Evolutionary conservation across 192 early-diverging fungal genomes (phyloP), one percentile per base, ranked within the genome.

Genomic region (Diversispora eburnea): DNA sequence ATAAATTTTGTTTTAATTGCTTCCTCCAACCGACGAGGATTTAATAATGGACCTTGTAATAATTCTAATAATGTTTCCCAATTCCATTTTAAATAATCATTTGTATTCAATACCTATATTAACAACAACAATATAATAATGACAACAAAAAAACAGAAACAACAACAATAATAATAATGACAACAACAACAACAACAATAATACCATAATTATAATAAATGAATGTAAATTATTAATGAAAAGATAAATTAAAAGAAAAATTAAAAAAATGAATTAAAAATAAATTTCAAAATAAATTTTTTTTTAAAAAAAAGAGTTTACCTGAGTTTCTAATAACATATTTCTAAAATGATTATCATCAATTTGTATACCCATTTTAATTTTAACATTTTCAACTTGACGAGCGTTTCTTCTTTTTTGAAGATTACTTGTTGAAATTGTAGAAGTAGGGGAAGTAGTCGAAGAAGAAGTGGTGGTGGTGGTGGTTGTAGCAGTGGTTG

Each of bases 41-140:
- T 91, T 9, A 88, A 77, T 62, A 94, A 80, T 2, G 92, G 91
- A 5, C 93, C 92, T 58, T 91, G 88, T 12, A 95, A 79, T 17
- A 94, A 79, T 64, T 93, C 91, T 67, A 86, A 75, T 22, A 93
- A 88, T 25, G 79, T 81, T 43, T 91, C 89, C 92, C 90, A 95
- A 20, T 84, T 83, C 93, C 93, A 95, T 70, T 91, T 90, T 13
- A 86, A 78, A 72, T 83, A 85, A 20, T 95, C 93, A 65, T 92
- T 93, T 8, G 86, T 83, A 57, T 75, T 85, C 8, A 93, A 47
- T 17, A 92, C 87, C 87, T 89, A 80, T 25, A 56, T 25, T 1
- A 72, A 52, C 41, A 41, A 15, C 8, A 5, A n/a, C n/a, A n/a
- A n/a, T n/a, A n/a, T n/a, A n/a, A n/a, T n/a, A n/a, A n/a, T n/a